Evolutionary conservation across 2,329 filamentous ascomycete species (phyloP), one percentile per base, ranked within the genome.

Genomic region (Fusarium redolens): DNA sequence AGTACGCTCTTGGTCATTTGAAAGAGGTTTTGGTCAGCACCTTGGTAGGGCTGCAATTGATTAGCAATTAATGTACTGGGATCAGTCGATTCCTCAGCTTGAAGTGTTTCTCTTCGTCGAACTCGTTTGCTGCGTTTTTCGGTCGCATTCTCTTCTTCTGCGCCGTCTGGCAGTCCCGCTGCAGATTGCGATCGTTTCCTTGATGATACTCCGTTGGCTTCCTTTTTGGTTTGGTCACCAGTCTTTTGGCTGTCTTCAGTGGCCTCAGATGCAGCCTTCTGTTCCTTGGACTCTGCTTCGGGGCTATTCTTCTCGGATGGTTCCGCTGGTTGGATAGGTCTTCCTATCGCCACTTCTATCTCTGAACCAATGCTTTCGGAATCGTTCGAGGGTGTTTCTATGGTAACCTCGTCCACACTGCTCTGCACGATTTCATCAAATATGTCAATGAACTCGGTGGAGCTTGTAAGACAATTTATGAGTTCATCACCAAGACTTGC

Each of bases 121-220:
- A 90, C 90, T 55, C 91, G 84, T 77, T 92, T 93, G 79, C 90
- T 92, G 63, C 90, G 84, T 76, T 91, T 92, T 59, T 88, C 87
- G 15, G 88, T 85, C 4, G 82, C 83, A 30, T 84, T 85, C 38
- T 92, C 90, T 57, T 92, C 90, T 12, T 90, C 89, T 1, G 78
- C 83, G 0, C 80, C 83, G 5, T 91, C 90, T 1, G 84, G 84
- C 20, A 92, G 79, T 6, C 90, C 90, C 8, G 90, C 90, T 35
- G 82, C 81, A 15, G 90, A 92, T 68, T 92, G 90, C 4, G 90
- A 92, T 55, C 90, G 85, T 77, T 92, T 92, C 56, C 89, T 85
- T 1, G 85, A 86, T 17, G 79, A 10, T 83, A 72, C 4, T 85
- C 84, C n/a, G 75, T 73, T 83, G 9, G 79, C 77, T 28, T 81